phyloP scores from a whole-genome alignment of 129 eudicot genomes.

The Apium graveolens region DNA sequence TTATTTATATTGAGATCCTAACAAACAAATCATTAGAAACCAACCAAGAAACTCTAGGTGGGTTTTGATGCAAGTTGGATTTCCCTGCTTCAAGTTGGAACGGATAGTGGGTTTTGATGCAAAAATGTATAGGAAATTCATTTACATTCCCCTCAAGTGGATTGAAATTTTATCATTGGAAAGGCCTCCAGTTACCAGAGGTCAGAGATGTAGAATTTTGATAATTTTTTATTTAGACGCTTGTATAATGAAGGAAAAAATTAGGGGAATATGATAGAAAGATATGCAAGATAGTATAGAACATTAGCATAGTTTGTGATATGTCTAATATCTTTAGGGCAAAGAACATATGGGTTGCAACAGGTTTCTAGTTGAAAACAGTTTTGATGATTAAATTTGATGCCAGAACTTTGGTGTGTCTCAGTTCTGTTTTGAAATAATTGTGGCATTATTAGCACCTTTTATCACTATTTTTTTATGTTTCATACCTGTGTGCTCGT shows the following conservation, averaged over 20 bases:
- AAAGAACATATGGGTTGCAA: neutral
- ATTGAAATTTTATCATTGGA: no score
- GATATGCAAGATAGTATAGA: neutral
- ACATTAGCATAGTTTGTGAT: neutral
- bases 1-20: neutral
- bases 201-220: no score
- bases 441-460: neutral
- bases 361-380: neutral
- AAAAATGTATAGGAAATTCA: no score
- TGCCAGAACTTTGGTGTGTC: neutral
- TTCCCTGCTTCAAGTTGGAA: no score
- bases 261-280: neutral
- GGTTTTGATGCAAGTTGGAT: no score
- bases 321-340: neutral
- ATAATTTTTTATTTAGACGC: no score
- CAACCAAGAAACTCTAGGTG: neutral
- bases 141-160: no score
- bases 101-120: no score
- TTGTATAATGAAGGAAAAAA: neutral
- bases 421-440: neutral
- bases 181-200: no score
- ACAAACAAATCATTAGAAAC: neutral
- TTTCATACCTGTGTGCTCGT: neutral
- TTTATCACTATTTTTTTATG: neutral
- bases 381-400: neutral